These are phyloP conservation scores for Sutorius eximius DNA, from an alignment of 1,284 basidiomycete species.

Conservation along the genomic window DNA sequence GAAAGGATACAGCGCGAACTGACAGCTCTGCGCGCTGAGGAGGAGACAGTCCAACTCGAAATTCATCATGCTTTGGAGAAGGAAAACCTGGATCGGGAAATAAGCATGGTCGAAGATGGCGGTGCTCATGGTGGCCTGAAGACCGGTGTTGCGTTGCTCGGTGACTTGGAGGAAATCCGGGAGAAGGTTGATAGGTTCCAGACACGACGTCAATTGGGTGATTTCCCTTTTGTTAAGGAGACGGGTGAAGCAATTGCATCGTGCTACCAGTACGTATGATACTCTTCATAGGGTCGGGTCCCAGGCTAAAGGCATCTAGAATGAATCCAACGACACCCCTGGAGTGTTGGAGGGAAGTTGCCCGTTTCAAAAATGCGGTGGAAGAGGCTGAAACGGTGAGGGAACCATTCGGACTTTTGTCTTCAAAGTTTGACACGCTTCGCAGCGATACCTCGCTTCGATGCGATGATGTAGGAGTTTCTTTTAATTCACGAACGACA, in stretches of 20 bases:
- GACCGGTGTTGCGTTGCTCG: slow-evolving; percentile 61
- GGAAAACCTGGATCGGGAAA: slow-evolving; percentile 77
- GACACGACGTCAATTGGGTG: slow-evolving; percentile 51
- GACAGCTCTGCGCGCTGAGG: slow-evolving; percentile 59
- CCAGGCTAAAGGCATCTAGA: slow-evolving; percentile 40
- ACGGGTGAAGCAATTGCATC: slow-evolving; percentile 59
- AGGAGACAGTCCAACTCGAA: slow-evolving; percentile 61
- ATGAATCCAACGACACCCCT: slow-evolving; percentile 58
- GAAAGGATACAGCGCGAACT: slow-evolving; percentile 67
- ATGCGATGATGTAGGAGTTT: slow-evolving; percentile 21
- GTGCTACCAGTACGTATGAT: slow-evolving; percentile 64
- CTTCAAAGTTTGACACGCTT: slow-evolving; percentile 11
- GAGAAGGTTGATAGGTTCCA: slow-evolving; percentile 75
- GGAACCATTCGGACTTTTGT: slow-evolving; percentile 1
- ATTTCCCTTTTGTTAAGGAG: slow-evolving; percentile 57
- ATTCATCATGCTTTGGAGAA: slow-evolving; percentile 73
- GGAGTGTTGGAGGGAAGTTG: slow-evolving; percentile 77
- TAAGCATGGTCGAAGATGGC: slow-evolving; percentile 36
- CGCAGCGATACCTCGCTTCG: slow-evolving; percentile 31
- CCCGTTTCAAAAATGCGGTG: slow-evolving; percentile 72
- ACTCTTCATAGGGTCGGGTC: neutral
- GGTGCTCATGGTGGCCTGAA: slow-evolving; percentile 47
- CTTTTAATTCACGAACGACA: neutral
- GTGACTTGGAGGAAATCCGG: slow-evolving; percentile 71
- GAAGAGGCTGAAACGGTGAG: slow-evolving; percentile 62